Conservation (phyloP, 2,329 filamentous ascomycete genomes). For the Aspergillus calidoustus region DNA sequence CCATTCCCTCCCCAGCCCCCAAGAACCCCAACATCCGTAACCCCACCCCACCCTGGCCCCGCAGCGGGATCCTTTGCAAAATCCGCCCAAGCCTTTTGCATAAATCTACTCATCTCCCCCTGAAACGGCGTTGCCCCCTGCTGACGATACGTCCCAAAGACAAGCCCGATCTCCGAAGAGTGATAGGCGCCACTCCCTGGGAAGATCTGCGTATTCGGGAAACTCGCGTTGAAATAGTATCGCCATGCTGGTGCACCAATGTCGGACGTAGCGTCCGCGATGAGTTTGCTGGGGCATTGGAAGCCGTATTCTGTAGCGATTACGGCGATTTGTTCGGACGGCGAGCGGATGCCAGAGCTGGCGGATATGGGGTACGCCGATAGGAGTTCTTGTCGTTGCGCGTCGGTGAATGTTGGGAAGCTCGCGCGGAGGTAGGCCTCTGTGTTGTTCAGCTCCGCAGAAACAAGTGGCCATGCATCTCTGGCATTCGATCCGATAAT, state of each 20-base stretch:
- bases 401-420: background rate
- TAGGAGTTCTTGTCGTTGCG: background rate
- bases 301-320: conserved; percentile 29
- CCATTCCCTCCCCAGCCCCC: background rate
- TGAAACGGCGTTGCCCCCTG: background rate
- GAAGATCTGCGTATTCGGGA: conserved; percentile 27
- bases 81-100: conserved; percentile 6
- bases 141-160: background rate
- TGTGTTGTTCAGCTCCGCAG: background rate
- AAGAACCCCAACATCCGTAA: conserved; percentile 2
- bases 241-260: conserved; percentile 31
- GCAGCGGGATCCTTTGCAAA: conserved; percentile 4
- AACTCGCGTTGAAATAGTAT: conserved; percentile 37
- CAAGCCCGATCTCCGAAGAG: background rate
- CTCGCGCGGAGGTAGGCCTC: background rate
- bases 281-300: conserved; percentile 24
- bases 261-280: conserved; percentile 22
- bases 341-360: background rate
- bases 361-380: background rate
- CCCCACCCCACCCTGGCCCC: background rate
- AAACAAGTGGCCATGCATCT: conserved; percentile 5
- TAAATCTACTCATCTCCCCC: background rate
- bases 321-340: conserved; percentile 19
- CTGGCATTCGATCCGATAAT: background rate
- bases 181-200: conserved; percentile 22